phyloP scores from a whole-genome alignment of 2,329 filamentous ascomycete genomes.

The Penicillium sp. region DNA sequence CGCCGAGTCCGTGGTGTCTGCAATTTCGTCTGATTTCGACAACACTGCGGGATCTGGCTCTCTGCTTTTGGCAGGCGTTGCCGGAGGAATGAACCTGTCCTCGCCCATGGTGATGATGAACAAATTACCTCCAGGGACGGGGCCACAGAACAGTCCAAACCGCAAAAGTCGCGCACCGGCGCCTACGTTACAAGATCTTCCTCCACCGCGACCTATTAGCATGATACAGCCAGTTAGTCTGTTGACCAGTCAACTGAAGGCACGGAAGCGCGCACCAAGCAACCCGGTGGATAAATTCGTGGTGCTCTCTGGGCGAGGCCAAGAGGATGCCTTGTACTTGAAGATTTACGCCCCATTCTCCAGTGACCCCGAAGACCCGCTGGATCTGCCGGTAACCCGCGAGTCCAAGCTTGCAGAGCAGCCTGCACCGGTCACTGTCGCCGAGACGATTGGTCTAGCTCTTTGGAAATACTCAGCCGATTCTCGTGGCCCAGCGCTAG shows the following conservation, averaged over 20 bases:
- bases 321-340: slow-evolving; percentile 62
- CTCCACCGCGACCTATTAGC: slow-evolving; percentile 63
- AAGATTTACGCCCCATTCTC: slow-evolving; percentile 66
- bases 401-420: slow-evolving; percentile 56
- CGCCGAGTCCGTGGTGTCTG: slow-evolving; percentile 51
- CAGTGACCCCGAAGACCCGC: slow-evolving; percentile 55
- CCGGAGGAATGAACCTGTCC: slow-evolving; percentile 51
- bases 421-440: slow-evolving; percentile 55
- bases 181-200: slow-evolving; percentile 58
- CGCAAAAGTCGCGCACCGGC: slow-evolving; percentile 52
- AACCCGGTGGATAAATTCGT: slow-evolving; percentile 65
- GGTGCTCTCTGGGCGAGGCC: slow-evolving; percentile 61
- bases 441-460: slow-evolving; percentile 64
- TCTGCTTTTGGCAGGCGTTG: slow-evolving; percentile 52
- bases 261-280: slow-evolving; percentile 57
- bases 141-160: slow-evolving; percentile 48
- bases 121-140: slow-evolving; percentile 37
- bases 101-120: slow-evolving; percentile 50
- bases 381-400: slow-evolving; percentile 60
- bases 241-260: slow-evolving; percentile 60
- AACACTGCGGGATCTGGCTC: slow-evolving; percentile 59
- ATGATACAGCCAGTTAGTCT: slow-evolving; percentile 59
- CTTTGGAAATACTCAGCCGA: slow-evolving; percentile 66
- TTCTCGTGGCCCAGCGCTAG: slow-evolving; percentile 55
- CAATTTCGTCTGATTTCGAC: slow-evolving; percentile 57